Base-by-base conservation (phyloP, 164 flowering plant genomes). In the Umbellularia californica region DNA sequence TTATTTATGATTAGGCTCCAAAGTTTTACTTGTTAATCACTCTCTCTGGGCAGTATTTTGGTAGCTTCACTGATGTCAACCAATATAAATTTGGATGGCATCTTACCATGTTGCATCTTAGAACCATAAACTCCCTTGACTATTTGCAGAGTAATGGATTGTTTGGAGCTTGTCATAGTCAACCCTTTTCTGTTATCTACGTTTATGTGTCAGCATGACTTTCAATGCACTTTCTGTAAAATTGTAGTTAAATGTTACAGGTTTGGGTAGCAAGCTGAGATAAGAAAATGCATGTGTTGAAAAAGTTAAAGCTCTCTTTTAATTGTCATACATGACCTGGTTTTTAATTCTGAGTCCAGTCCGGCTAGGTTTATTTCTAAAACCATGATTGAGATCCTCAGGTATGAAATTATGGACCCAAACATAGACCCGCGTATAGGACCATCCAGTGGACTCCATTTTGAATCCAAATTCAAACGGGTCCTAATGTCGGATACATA, bases 251-350 rank as follows among this genome's bases (percentile, higher is more conserved):
- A 58, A 3, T 73, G 58, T 69, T 80, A 71, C 77, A 92, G 97
- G 89, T 83, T 23, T 95, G 97, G 99, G 97, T 95, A 68, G 95
- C 94, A 65, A 58, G 63, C 63, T 58, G n/a, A 6, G 19, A 22
- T 58, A 22, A 58, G 22, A 58, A 58, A 58, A 58, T 20, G 63
- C 63, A 4, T 30, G 35, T 30, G 35, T 17, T 58, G 20, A 17
- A 22, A 22, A 19, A 58, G 6, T 17, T 17, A 20, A 58, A 22
- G 2, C 9, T 58, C 63, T 58, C 63, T 58, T 20, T 58, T 58
- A 22, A 20, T 58, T 19, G 9, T 58, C 19, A 58, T 22, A 58
- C 22, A 15, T 5, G 23, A 20, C 63, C 19, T 58, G 63, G 67
- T n/a, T 64, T 23, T 64, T 64, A 19, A 27, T 64, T 24, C 27